A percentile compares a stretch with the other conserved stretches of the same genome.
Conservation (phyloP, 2,329 filamentous ascomycete species). For the Trichoderma hamatum region DNA sequence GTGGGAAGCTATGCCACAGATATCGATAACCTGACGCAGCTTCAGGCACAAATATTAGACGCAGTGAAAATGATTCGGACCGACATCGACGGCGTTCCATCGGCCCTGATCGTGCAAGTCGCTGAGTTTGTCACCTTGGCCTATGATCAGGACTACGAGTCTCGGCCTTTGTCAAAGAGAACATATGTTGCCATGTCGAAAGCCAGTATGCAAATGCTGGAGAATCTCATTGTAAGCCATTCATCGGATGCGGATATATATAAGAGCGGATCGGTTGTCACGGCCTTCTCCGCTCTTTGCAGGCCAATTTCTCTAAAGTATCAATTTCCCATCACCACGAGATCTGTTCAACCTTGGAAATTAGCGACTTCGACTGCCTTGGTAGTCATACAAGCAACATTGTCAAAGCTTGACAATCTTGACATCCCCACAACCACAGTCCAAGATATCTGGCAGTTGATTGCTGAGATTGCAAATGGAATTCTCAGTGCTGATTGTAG, state of each 20-base stretch:
- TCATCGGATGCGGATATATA: conserved; percentile 69
- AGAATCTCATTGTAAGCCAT: conserved; percentile 62
- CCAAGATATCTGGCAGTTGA: conserved; percentile 69
- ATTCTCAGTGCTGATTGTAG: conserved; percentile 68
- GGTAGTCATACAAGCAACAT: conserved; percentile 65
- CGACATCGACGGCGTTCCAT: conserved; percentile 65
- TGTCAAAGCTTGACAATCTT: conserved; percentile 61
- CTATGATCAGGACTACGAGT: conserved; percentile 51
- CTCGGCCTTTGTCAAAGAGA: conserved; percentile 54
- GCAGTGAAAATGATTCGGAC: conserved; percentile 69
- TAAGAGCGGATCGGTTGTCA: conserved; percentile 64
- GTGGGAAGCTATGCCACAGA: conserved; percentile 70
- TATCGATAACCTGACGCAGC: conserved; percentile 69
- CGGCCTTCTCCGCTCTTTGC: conserved; percentile 67
- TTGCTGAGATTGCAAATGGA: conserved; percentile 68
- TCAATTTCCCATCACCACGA: conserved; percentile 71
- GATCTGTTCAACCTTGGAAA: conserved; percentile 74
- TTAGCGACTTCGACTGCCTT: conserved; percentile 74
- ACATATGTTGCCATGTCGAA: conserved; percentile 92
- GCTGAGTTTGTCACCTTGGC: conserved; percentile 73
- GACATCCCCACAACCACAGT: conserved; percentile 50
- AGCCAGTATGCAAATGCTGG: conserved; percentile 71
- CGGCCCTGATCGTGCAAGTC: conserved; percentile 69
- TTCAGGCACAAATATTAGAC: conserved; percentile 72
- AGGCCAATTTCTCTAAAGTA: conserved; percentile 81